A percentile compares a stretch with the other conserved stretches of the same genome.
These are phyloP conservation scores for Chrysosporium queenslandicum DNA, from an alignment of 2,329 filamentous ascomycete species.

Conservation along the genomic window DNA sequence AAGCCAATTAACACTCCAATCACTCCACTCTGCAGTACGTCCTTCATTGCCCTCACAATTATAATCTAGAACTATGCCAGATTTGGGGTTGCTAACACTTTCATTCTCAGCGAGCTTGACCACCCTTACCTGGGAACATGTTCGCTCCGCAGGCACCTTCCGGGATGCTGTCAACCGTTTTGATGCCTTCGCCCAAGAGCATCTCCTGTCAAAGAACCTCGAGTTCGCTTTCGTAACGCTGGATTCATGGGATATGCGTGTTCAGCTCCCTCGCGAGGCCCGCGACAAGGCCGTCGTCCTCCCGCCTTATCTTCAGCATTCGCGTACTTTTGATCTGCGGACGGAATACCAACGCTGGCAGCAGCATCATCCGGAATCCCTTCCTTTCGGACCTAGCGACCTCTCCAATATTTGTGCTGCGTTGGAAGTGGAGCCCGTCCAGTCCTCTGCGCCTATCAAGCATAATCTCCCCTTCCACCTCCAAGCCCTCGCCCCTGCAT, in stretches of 20 bases:
- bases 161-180: slow-evolving; percentile 93
- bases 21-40: slow-evolving; percentile 96
- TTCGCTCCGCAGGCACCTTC: slow-evolving; percentile 93
- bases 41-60: slow-evolving; percentile 15
- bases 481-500: slow-evolving; percentile 88
- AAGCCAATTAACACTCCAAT: slow-evolving; percentile 98
- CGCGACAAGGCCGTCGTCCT: slow-evolving; percentile 96
- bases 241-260: slow-evolving; percentile 95
- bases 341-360: slow-evolving; percentile 99
- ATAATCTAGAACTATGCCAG: slow-evolving; percentile 7
- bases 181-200: slow-evolving; percentile 84
- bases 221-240: slow-evolving; percentile 98
- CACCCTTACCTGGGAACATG: slow-evolving; percentile 97
- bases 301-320: slow-evolving; percentile 94
- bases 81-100: slow-evolving; percentile 15
- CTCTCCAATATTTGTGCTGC: slow-evolving; percentile 96
- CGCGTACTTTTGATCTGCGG: slow-evolving; percentile 88
- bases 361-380: slow-evolving; percentile 92
- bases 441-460: slow-evolving; percentile 96
- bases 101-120: slow-evolving; percentile 70
- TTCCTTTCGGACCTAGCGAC: slow-evolving; percentile 91
- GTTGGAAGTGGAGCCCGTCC: slow-evolving; percentile 92
- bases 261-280: slow-evolving; percentile 93
- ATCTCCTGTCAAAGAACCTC: slow-evolving; percentile 78
- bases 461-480: slow-evolving; percentile 97